Base-by-base conservation (phyloP, 2,329 filamentous ascomycete species). In the Epichloe uncinata region DNA sequence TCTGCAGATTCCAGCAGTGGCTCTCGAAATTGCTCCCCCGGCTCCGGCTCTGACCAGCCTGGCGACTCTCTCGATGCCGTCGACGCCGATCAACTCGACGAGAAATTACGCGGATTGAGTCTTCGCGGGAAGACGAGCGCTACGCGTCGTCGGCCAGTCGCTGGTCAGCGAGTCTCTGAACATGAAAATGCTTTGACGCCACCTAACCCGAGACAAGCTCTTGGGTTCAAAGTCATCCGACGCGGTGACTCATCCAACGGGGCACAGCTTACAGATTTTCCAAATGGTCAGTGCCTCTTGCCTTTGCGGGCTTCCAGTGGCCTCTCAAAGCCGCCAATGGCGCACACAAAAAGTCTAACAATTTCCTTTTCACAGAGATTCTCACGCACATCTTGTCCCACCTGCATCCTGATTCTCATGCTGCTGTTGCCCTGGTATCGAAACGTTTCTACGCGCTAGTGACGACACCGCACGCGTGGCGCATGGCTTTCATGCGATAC, bases 381-480 rank as follows among this genome's bases (percentile, higher is more conserved):
- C 68, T 97, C 66, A 95, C 87, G 11, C 89, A 96, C 60, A 82
- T 95, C 34, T 70, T 97, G 51, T 95, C 93, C 38, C 87, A 97
- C 69, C 73, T 98, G 48, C 84, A 90, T 47, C 88, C 90, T 9
- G 80, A 87, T 54, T 89, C 91, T 22, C 79, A 97, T 58, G 82
- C 84, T 16, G 79, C 84, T 9, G 84, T 95, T 11, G 84, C 89
- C 16, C 76, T 95, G 47, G 88, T 97, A 33, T 96, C 87, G 35
- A 87, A 82, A 60, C 85, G 87, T 49, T 94, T 97, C 63, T 87
- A 95, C 65, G 75, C 77, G 48, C 73, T 97, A 40, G 85, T 97
- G 50, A 95, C 88, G 4, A 91, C 87, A 1, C 87, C 90, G 15
- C 88, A 96, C 68, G 89, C 89, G 7, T 97, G 91, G 91, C 82